Percentiles rank a stretch among this genome's conserved stretches.
Conservation (phyloP, 2,329 filamentous ascomycete species). For the Phaeoacremonium minimum region DNA sequence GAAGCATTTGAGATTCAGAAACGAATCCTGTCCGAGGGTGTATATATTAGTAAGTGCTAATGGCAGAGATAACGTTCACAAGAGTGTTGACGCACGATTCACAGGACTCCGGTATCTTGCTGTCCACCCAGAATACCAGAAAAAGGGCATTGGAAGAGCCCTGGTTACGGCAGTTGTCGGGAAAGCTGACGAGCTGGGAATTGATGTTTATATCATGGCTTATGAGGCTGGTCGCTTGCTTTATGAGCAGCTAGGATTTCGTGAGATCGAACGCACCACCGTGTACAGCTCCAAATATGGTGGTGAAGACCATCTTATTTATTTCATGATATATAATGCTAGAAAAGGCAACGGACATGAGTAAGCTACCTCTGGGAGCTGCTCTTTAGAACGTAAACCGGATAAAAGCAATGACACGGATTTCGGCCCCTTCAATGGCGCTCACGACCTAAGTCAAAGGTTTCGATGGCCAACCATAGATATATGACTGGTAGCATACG, state of each 20-base stretch:
- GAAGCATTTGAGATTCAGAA: too few relatives aligned
- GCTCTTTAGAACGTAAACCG: too few relatives aligned
- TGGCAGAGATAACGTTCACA: too few relatives aligned
- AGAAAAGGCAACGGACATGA: too few relatives aligned
- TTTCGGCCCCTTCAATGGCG: too few relatives aligned
- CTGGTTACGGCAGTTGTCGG: conserved; percentile 13
- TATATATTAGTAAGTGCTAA: conserved; percentile 11
- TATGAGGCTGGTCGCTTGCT: conserved; percentile 10
- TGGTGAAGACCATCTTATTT: conserved; percentile 12
- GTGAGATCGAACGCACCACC: conserved; percentile 11
- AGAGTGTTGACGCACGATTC: too few relatives aligned
- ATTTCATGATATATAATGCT: conserved; percentile 15
- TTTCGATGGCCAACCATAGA: too few relatives aligned
- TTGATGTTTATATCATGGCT: conserved; percentile 17
- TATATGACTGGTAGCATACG: too few relatives aligned
- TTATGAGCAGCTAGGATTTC: conserved; percentile 16
- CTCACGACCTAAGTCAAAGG: too few relatives aligned
- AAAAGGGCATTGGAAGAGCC: conserved; percentile 14
- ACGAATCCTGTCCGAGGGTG: too few relatives aligned
- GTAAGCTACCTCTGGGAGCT: too few relatives aligned
- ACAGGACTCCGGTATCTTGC: conserved; percentile 18
- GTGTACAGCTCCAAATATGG: conserved; percentile 16
- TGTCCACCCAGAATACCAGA: conserved; percentile 14
- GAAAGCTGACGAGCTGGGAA: conserved; percentile 13
- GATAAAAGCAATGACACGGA: too few relatives aligned